These are phyloP conservation scores for Arthrocladium fulminans DNA, from an alignment of 2,329 filamentous ascomycete genomes.

Conservation along the genomic window DNA sequence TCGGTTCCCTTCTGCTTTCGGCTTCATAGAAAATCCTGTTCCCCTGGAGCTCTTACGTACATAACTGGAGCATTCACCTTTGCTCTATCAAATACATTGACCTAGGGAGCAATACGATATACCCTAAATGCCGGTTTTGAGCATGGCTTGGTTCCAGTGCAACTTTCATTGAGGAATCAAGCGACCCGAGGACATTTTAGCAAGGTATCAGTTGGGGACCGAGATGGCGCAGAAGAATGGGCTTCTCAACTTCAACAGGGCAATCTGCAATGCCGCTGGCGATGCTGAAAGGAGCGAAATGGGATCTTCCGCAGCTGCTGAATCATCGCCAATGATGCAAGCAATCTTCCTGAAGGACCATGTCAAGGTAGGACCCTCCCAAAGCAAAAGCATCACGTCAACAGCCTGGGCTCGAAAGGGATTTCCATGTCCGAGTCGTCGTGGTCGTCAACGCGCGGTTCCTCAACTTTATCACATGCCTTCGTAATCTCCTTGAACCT, in stretches of 20 bases:
- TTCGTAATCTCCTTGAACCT: too few species aligned
- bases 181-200: not conserved
- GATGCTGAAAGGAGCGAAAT: not conserved
- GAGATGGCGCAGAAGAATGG: slow-evolving; percentile 1
- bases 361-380: slow-evolving; percentile 10
- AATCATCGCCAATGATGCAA: slow-evolving; percentile 1
- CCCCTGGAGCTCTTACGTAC: not conserved
- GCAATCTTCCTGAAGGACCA: slow-evolving; percentile 5
- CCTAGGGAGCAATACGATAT: too few species aligned
- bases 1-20: not conserved
- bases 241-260: not conserved
- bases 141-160: too few species aligned
- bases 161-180: too few species aligned
- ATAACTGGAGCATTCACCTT: not conserved
- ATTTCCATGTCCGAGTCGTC: too few species aligned
- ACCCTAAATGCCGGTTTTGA: too few species aligned
- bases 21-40: too few species aligned
- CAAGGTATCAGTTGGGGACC: not conserved
- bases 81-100: too few species aligned
- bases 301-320: not conserved
- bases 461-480: too few species aligned
- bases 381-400: too few species aligned
- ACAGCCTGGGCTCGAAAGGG: too few species aligned
- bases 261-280: slow-evolving; percentile 1
- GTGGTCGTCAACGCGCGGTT: too few species aligned